Evolutionary conservation across 257 asterid genomes (phyloP).

Genomic region (Solanum chiquidenum): DNA sequence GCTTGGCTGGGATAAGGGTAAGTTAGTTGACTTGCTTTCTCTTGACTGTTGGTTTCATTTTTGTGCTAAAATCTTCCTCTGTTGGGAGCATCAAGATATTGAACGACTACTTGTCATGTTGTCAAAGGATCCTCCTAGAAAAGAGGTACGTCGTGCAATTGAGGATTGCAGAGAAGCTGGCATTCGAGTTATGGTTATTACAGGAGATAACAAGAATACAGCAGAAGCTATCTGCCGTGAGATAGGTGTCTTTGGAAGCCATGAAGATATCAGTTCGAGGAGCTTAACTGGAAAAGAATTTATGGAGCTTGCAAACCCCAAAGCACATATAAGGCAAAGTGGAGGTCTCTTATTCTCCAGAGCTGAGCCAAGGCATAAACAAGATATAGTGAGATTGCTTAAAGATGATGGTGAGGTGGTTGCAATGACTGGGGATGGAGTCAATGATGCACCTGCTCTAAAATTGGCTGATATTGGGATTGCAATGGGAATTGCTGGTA

Average conservation of each 20-base stretch:
- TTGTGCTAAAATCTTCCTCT: background rate
- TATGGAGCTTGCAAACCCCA: conserved; percentile 55
- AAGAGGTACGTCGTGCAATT: conserved; percentile 89
- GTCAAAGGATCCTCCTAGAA: conserved; percentile 90
- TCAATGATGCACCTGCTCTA: conserved; percentile 93
- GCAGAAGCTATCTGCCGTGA: conserved; percentile 98
- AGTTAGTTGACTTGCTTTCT: conserved; percentile 19
- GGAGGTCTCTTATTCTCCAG: conserved; percentile 98
- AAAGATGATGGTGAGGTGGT: conserved; percentile 96
- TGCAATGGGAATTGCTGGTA: conserved; percentile 98
- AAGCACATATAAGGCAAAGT: conserved; percentile 44
- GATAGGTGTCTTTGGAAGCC: conserved; percentile 80
- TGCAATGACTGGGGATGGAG: conserved; percentile 99
- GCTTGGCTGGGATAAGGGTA: conserved; percentile 92
- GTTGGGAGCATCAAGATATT: background rate
- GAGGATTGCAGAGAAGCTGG: conserved; percentile 97
- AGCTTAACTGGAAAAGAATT: conserved; percentile 95
- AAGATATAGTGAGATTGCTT: conserved; percentile 93
- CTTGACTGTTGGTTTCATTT: background rate
- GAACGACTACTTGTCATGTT: background rate
- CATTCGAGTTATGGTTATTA: conserved; percentile 93
- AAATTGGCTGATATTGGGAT: conserved; percentile 97
- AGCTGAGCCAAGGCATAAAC: conserved; percentile 99
- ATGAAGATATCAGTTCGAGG: conserved; percentile 57
- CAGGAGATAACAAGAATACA: conserved; percentile 92